Conservation (phyloP, 257 asterid species). For the Coffea eugenioides region DNA sequence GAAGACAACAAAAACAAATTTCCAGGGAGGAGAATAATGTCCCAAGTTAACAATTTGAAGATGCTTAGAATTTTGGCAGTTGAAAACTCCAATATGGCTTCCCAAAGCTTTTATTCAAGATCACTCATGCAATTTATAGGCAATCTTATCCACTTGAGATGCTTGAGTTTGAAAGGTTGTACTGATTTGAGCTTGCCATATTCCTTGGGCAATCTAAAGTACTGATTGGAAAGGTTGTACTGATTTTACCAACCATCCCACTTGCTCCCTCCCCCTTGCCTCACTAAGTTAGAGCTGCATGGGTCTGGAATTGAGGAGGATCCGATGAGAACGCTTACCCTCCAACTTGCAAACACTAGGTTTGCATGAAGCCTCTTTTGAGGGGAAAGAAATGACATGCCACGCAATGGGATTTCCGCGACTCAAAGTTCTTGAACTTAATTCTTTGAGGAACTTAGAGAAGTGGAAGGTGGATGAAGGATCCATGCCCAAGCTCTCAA, state of each 20-base stretch:
- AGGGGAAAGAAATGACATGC: slow-evolving; percentile 8
- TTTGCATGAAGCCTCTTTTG: background rate
- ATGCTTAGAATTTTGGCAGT: background rate
- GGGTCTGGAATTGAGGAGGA: background rate
- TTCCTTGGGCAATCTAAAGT: background rate
- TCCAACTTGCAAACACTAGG: background rate
- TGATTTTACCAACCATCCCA: background rate
- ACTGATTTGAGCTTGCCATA: background rate
- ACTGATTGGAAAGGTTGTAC: background rate
- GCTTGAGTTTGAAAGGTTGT: background rate
- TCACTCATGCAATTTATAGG: background rate
- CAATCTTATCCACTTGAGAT: background rate
- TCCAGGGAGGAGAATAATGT: background rate
- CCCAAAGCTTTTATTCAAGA: too few relatives aligned
- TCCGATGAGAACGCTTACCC: background rate
- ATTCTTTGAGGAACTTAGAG: background rate
- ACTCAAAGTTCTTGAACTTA: background rate
- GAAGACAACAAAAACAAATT: background rate
- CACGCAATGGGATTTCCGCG: slow-evolving; percentile 4
- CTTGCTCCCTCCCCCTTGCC: background rate
- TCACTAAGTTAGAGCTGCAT: background rate
- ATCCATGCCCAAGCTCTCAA: background rate
- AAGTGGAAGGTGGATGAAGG: background rate
- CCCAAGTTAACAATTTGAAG: background rate
- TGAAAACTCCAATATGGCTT: background rate